Conservation (phyloP, 352 stramenopile genomes). For the Aphanomyces invadans region DNA sequence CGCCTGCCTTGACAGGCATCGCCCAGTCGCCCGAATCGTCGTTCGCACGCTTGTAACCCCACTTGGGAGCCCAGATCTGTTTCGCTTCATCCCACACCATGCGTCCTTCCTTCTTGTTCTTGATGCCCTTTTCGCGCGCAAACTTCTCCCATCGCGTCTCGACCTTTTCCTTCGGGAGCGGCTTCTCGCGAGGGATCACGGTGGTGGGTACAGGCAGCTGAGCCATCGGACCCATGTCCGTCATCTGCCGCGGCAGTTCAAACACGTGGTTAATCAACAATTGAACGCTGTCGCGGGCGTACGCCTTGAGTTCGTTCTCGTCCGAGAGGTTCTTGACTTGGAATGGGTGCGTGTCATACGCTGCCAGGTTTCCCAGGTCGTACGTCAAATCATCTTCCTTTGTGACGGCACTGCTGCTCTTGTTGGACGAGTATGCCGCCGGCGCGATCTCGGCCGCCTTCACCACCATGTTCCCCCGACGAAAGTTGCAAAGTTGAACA, state of each 20-base stretch:
- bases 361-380: constrained; percentile 84
- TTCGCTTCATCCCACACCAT: constrained; percentile 95
- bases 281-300: constrained; percentile 89
- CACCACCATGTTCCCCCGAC: constrained; percentile 37
- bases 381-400: constrained; percentile 83
- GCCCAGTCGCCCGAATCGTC: constrained; percentile 89
- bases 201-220: constrained; percentile 58
- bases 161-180: constrained; percentile 87
- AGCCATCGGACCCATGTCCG: constrained; percentile 88
- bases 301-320: constrained; percentile 84
- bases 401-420: constrained; percentile 49
- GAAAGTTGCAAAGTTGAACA: constrained; percentile 2
- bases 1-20: constrained; percentile 90
- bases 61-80: constrained; percentile 89
- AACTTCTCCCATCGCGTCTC: constrained; percentile 99
- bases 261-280: constrained; percentile 91
- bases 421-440: constrained; percentile 49
- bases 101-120: constrained; percentile 93
- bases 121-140: constrained; percentile 96
- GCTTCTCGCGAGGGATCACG: constrained; percentile 82
- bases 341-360: constrained; percentile 86
- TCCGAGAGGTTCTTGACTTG: constrained; percentile 41
- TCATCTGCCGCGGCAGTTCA: constrained; percentile 86
- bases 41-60: constrained; percentile 84
- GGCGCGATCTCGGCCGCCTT: constrained; percentile 80